A percentile compares a stretch with the other conserved stretches of the same genome.
Conservation (phyloP, 2,329 filamentous ascomycete genomes). For the Diaporthe citriasiana region DNA sequence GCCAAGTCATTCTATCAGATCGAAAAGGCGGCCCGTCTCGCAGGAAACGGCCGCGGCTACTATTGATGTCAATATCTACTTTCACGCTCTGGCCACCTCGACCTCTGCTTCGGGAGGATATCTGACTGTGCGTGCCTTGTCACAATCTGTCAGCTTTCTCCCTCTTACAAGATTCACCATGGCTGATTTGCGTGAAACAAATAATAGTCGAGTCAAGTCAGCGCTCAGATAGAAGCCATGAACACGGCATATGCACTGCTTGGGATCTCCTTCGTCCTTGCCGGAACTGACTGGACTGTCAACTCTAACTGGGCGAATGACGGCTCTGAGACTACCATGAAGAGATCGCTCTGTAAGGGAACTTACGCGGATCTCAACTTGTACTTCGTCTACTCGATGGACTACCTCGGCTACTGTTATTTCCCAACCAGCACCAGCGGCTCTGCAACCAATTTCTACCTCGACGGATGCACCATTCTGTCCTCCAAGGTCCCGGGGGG, state of each 20-base stretch:
- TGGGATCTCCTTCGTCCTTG: constrained; percentile 60
- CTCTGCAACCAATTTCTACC: constrained; percentile 47
- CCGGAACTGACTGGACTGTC: constrained; percentile 55
- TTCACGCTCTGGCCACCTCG: constrained; percentile 51
- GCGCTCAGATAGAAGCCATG: constrained; percentile 59
- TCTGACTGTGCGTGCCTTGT: constrained; percentile 50
- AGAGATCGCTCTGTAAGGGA: constrained; percentile 59
- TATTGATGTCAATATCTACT: constrained; percentile 52
- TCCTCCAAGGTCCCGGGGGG: constrained; percentile 51
- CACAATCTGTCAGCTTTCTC: background rate
- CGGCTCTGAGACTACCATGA: constrained; percentile 57
- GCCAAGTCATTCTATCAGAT: constrained; percentile 45
- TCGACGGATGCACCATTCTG: constrained; percentile 51
- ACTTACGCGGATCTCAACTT: constrained; percentile 60
- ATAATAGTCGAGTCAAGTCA: constrained; percentile 52
- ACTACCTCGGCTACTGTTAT: constrained; percentile 62
- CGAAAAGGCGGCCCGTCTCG: constrained; percentile 45
- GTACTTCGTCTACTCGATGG: constrained; percentile 59
- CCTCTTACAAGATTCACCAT: background rate
- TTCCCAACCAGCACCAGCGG: constrained; percentile 56
- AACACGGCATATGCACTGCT: constrained; percentile 61
- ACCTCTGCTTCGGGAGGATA: constrained; percentile 52
- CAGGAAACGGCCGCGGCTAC: constrained; percentile 45
- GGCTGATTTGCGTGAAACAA: background rate
- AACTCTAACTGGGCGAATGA: constrained; percentile 62